Conservation (phyloP, 805 yeast genomes). For the Ogataea nakhonphanomensis region DNA sequence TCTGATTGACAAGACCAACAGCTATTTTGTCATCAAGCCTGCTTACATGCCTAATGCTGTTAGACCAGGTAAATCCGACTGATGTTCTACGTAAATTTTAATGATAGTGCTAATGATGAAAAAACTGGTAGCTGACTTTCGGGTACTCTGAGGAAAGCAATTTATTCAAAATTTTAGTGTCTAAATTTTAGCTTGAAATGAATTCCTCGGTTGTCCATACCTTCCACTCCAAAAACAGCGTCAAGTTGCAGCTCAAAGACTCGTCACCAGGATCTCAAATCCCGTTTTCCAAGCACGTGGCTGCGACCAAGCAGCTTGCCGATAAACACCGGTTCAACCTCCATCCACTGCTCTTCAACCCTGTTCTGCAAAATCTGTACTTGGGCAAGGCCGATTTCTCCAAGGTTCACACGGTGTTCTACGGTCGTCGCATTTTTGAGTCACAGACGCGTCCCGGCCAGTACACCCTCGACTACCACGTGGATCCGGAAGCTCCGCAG, state of each 20-base stretch:
- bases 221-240: background rate
- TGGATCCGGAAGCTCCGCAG: slow-evolving; percentile 27
- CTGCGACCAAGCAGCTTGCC: slow-evolving; percentile 39
- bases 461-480: slow-evolving; percentile 49
- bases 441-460: slow-evolving; percentile 35
- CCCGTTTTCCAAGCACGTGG: slow-evolving; percentile 35
- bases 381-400: slow-evolving; percentile 43
- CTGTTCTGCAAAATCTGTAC: slow-evolving; percentile 49
- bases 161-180: too few relatives aligned
- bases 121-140: too few relatives aligned
- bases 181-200: background rate
- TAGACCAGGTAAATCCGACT: slow-evolving; percentile 12
- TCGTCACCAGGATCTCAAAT: slow-evolving; percentile 10
- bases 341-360: slow-evolving; percentile 45
- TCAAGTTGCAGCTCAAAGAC: slow-evolving; percentile 1
- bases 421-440: slow-evolving; percentile 44
- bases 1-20: slow-evolving; percentile 48
- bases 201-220: slow-evolving; percentile 1
- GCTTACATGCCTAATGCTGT: slow-evolving; percentile 44
- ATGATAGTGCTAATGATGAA: slow-evolving; percentile 7
- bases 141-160: too few relatives aligned
- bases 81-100: background rate
- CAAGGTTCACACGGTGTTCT: slow-evolving; percentile 39
- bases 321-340: slow-evolving; percentile 38
- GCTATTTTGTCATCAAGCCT: slow-evolving; percentile 53